A percentile compares a stretch with the other conserved stretches of the same genome.
Conservation (phyloP, 805 yeast genomes). For the Saccharomycopsis javanensis region DNA sequence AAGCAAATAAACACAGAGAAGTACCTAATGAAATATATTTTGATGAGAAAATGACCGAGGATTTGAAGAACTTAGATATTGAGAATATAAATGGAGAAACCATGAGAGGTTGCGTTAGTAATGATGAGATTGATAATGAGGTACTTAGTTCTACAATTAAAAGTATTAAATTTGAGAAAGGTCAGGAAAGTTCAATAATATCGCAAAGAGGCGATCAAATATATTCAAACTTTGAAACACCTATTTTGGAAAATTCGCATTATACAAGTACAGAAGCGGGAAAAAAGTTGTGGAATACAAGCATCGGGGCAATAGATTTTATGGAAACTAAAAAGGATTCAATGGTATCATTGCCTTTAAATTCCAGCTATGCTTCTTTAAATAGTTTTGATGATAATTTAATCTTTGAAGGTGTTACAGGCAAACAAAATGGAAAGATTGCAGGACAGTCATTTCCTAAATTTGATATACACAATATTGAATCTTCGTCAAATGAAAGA, state of each 20-base stretch:
- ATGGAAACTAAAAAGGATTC: conserved; percentile 27
- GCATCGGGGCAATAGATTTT: conserved; percentile 28
- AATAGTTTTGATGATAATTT: conserved; percentile 39
- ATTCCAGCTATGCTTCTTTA: conserved; percentile 68
- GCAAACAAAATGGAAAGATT: conserved; percentile 8
- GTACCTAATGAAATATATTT: not conserved
- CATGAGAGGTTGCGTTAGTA: not conserved
- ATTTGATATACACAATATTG: conserved; percentile 6
- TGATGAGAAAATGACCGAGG: not conserved
- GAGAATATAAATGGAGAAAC: not conserved
- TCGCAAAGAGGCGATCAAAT: not conserved
- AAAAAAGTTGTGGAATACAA: conserved; percentile 22
- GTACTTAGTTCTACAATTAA: not conserved
- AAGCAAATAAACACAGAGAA: not conserved
- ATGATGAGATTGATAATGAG: not conserved
- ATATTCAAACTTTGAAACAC: not conserved
- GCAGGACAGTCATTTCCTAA: not conserved
- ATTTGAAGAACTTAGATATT: not conserved
- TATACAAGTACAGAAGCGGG: conserved; percentile 1
- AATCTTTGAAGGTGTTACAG: conserved; percentile 4
- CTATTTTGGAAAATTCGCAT: not conserved
- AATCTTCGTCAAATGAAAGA: conserved; percentile 18
- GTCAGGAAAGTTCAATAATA: not conserved
- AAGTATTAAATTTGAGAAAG: not conserved
- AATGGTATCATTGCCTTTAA: conserved; percentile 58